A percentile compares a stretch with the other conserved stretches of the same genome.
phyloP scores from a whole-genome alignment of 2,329 filamentous ascomycete species.

The Neofusicoccum parvum region DNA sequence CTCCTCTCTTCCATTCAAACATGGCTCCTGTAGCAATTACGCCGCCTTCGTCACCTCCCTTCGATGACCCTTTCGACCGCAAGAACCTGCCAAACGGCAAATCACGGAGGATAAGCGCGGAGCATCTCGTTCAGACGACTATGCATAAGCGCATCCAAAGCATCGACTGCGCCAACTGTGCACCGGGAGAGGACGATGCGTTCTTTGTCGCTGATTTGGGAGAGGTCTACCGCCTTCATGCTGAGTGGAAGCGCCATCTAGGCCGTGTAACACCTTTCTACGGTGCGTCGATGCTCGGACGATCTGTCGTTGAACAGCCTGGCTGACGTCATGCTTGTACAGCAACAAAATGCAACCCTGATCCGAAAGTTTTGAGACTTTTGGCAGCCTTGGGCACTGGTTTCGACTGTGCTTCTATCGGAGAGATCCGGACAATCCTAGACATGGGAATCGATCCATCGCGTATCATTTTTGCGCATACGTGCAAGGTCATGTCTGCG shows the following conservation, averaged over 20 bases:
- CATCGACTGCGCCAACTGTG: slow-evolving; percentile 80
- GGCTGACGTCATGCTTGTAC: neutral
- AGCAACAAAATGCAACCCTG: slow-evolving; percentile 97
- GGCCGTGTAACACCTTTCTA: slow-evolving; percentile 89
- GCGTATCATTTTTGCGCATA: slow-evolving; percentile 94
- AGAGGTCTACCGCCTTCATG: slow-evolving; percentile 91
- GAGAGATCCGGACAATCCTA: slow-evolving; percentile 86
- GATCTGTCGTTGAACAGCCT: neutral
- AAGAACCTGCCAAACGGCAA: neutral
- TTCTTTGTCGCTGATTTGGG: slow-evolving; percentile 96
- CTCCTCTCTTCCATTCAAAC: neutral
- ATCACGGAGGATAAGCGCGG: slow-evolving; percentile 48
- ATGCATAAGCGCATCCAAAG: slow-evolving; percentile 76
- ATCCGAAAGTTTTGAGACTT: slow-evolving; percentile 78
- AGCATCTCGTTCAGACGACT: slow-evolving; percentile 77
- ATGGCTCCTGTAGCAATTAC: neutral
- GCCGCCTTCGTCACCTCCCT: neutral
- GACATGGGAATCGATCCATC: slow-evolving; percentile 75
- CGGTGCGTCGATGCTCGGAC: slow-evolving; percentile 57
- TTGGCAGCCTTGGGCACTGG: slow-evolving; percentile 83
- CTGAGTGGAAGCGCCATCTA: slow-evolving; percentile 91
- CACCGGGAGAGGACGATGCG: slow-evolving; percentile 86
- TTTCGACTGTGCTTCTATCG: slow-evolving; percentile 94
- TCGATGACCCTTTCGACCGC: neutral
- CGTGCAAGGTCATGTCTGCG: slow-evolving; percentile 96